A percentile compares a stretch with the other conserved stretches of the same genome.
Conservation (phyloP, 352 stramenopile genomes). For the Globisporangium parvum region DNA sequence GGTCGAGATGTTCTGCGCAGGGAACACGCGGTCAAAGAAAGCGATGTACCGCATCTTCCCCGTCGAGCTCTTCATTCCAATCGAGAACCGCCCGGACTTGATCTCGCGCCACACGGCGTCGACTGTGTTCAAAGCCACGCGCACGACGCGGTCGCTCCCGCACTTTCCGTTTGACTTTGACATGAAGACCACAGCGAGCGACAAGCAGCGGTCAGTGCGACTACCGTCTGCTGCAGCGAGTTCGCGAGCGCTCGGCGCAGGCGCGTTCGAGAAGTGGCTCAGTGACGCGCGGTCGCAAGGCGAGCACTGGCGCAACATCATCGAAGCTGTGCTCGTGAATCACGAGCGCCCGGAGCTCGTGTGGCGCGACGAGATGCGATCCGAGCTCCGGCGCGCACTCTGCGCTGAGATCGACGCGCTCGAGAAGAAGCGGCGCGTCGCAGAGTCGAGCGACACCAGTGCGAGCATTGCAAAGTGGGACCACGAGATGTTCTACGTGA, state of each 20-base stretch:
- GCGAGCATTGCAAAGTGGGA: constrained; percentile 48
- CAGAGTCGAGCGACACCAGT: constrained; percentile 5
- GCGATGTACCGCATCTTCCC: constrained; percentile 75
- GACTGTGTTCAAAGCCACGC: constrained; percentile 30
- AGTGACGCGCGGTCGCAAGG: constrained; percentile 57
- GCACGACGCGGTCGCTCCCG: constrained; percentile 41
- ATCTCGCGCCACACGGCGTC: constrained; percentile 56
- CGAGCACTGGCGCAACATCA: constrained; percentile 68
- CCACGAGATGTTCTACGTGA: constrained; percentile 77
- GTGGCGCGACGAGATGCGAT: constrained; percentile 61
- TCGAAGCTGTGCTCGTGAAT: constrained; percentile 42
- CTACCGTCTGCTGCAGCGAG: constrained; percentile 30
- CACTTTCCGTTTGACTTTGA: constrained; percentile 73
- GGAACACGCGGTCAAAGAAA: constrained; percentile 74
- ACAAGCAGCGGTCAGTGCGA: constrained; percentile 25
- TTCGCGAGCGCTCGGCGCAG: constrained; percentile 25
- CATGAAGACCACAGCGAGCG: constrained; percentile 24
- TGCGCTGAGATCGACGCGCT: constrained; percentile 45
- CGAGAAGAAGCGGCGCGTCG: constrained; percentile 23
- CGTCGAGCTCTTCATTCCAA: constrained; percentile 73
- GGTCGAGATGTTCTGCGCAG: constrained; percentile 78
- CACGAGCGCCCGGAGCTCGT: constrained; percentile 72
- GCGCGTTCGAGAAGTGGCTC: constrained; percentile 61
- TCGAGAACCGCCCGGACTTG: constrained; percentile 41
- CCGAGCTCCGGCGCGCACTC: constrained; percentile 52